Base-by-base conservation (phyloP, 371 early-diverging fungal genomes). In the Aphelidium insulamus region DNA sequence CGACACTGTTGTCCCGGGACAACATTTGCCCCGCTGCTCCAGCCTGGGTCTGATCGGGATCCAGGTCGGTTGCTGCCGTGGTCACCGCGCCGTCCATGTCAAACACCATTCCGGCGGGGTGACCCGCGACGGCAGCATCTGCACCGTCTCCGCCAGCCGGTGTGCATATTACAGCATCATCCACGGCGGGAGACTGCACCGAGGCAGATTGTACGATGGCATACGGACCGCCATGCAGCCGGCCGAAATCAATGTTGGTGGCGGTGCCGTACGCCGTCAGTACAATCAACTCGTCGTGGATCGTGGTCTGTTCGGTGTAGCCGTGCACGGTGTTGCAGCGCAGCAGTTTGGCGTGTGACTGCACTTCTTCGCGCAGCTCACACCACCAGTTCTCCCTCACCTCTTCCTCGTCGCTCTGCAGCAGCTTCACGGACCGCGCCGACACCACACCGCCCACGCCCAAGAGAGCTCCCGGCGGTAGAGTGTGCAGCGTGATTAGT, bases 341-440 rank as follows among this genome's bases (percentile, higher is more conserved):
- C 7, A 75, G 43, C 1, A 54, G 43, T 28, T 57, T 41, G 7
- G 75, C 77, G 39, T 78, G 79, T 17, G 51, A 45, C 33, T 64
- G 62, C 43, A 78, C 65, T 41, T 78, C 79, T 15, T 69, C 71
- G 16, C 79, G 48, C 8, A 78, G 50, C 48, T 78, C 79, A 7
- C 51, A 40, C 73, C 74, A 78, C 77, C 79, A 78, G 4, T 55
- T 38, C 24, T 75, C 72, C 2, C 78, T 49, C 5, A 56, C 44
- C 20, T 66, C 66, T 3, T 43, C 47, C 30, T 59, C 53, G 32
- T 67, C 70, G 24, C 54, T 52, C 9, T 69, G 66, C 28, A 75
- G 53, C 5, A 77, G 45, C 38, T 77, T 77, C 32, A 77, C 68
- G 5, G 67, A 66, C 4, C 61, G 50, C 8, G 78, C 72, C 18